Percentiles rank a stretch among this genome's conserved stretches.
These are phyloP conservation scores for Rosa hybrid DNA, from an alignment of 331 rosid species.

Conservation along the genomic window DNA sequence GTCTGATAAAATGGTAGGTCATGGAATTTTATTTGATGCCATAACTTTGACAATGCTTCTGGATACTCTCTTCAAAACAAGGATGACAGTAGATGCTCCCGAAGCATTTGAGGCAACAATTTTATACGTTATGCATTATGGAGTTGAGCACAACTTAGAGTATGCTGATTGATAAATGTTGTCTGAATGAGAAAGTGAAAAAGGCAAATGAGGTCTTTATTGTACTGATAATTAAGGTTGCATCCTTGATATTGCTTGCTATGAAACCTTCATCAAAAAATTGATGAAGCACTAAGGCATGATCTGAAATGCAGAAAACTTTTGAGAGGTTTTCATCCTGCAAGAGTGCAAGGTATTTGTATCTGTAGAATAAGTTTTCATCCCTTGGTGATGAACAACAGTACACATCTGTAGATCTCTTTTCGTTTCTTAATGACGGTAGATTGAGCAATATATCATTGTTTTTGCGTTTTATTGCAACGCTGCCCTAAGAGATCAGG, in stretches of 20 bases:
- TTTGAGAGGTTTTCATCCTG: conserved; percentile 2
- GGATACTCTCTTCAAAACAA: too few relatives aligned
- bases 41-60: neutral
- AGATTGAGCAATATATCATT: neutral
- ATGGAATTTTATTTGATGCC: neutral
- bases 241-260: neutral
- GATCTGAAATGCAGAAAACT: neutral
- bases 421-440: neutral
- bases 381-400: neutral
- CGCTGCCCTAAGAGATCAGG: neutral
- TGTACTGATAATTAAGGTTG: neutral
- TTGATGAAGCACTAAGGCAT: neutral
- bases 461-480: neutral
- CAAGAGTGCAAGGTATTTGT: too few relatives aligned
- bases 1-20: neutral
- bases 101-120: neutral
- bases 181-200: conserved; percentile 4
- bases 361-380: too few relatives aligned
- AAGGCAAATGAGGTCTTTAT: neutral
- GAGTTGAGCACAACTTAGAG: neutral
- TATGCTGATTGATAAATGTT: conserved; percentile 9
- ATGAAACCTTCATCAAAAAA: neutral
- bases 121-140: neutral
- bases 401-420: too few relatives aligned
- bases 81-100: neutral